phyloP scores from a whole-genome alignment of 345 rosid genomes.

The Anastatica hierochuntica region DNA sequence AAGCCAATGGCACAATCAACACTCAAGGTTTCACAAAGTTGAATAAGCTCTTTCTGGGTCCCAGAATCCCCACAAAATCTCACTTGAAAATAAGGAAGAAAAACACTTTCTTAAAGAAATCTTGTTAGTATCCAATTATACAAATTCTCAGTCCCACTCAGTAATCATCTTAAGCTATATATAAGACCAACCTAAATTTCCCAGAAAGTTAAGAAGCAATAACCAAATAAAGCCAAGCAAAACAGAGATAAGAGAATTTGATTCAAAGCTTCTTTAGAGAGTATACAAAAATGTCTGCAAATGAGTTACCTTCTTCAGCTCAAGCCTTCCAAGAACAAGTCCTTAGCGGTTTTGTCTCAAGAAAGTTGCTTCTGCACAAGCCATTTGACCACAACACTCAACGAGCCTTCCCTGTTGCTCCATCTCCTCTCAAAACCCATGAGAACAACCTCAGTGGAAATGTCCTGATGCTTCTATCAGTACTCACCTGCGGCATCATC shows the following conservation, averaged over 20 bases:
- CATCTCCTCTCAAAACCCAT: slow-evolving; percentile 12
- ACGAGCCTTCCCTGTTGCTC: slow-evolving; percentile 14
- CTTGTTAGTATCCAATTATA: not conserved
- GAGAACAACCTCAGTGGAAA: slow-evolving; percentile 28
- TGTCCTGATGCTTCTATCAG: slow-evolving; percentile 37
- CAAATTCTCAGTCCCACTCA: slow-evolving; percentile 6
- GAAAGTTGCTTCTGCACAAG: slow-evolving; percentile 27
- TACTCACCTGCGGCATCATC: slow-evolving; percentile 40
- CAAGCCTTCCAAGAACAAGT: slow-evolving; percentile 17
- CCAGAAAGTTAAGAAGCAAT: slow-evolving; percentile 1
- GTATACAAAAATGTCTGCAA: slow-evolving; percentile 14
- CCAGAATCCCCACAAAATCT: too few species aligned
- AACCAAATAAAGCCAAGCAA: slow-evolving; percentile 17
- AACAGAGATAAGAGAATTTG: slow-evolving; percentile 7
- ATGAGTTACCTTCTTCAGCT: slow-evolving; percentile 21
- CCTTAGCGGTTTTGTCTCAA: slow-evolving; percentile 18
- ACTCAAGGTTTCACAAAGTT: slow-evolving; percentile 7
- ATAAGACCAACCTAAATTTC: slow-evolving; percentile 4
- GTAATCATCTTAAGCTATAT: slow-evolving; percentile 10
- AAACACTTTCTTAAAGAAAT: slow-evolving; percentile 3
- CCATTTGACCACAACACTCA: slow-evolving; percentile 20
- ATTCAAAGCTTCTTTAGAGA: not conserved
- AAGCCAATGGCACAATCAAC: slow-evolving; percentile 10
- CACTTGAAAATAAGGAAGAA: not conserved
- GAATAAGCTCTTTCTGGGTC: too few species aligned